These are phyloP conservation scores for Skeletonema grethae DNA, from an alignment of 108 stramenopile species.

Conservation along the genomic window DNA sequence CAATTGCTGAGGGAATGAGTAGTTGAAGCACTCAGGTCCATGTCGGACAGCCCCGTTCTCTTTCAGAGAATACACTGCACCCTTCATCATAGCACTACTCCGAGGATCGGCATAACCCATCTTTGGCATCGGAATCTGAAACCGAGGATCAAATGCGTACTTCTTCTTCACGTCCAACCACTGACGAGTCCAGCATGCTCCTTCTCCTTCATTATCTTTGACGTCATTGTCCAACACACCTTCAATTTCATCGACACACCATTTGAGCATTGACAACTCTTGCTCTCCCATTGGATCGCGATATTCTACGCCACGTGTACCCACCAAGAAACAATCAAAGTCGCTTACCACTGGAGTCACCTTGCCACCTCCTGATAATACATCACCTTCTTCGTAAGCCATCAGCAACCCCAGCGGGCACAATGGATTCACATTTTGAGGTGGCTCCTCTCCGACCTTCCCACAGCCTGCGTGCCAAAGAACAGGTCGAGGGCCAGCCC, in stretches of 20 bases:
- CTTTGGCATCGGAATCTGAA: not conserved
- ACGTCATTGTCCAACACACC: not conserved
- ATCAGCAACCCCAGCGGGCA: conserved; percentile 2
- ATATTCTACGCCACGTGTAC: conserved; percentile 13
- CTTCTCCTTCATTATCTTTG: not conserved
- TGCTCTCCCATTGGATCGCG: conserved; percentile 1
- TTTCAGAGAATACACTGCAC: not conserved
- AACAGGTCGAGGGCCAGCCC: not conserved
- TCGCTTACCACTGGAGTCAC: conserved; percentile 19
- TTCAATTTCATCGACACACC: conserved; percentile 3
- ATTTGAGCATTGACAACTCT: conserved; percentile 4
- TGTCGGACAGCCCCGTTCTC: conserved; percentile 18
- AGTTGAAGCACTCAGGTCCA: conserved; percentile 24
- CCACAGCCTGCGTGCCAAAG: not conserved
- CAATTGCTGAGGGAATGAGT: conserved; percentile 15
- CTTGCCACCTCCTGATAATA: not conserved
- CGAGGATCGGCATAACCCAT: conserved; percentile 18
- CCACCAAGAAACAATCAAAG: conserved; percentile 23
- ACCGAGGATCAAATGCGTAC: not conserved
- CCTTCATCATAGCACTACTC: conserved; percentile 1
- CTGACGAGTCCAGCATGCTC: not conserved
- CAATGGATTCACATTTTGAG: not conserved
- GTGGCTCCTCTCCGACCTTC: not conserved
- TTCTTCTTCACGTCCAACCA: conserved; percentile 1
- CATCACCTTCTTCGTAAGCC: conserved; percentile 15